phyloP scores from a whole-genome alignment of 495 filamentous ascomycete species.

The Astrothelium subdiscretum region DNA sequence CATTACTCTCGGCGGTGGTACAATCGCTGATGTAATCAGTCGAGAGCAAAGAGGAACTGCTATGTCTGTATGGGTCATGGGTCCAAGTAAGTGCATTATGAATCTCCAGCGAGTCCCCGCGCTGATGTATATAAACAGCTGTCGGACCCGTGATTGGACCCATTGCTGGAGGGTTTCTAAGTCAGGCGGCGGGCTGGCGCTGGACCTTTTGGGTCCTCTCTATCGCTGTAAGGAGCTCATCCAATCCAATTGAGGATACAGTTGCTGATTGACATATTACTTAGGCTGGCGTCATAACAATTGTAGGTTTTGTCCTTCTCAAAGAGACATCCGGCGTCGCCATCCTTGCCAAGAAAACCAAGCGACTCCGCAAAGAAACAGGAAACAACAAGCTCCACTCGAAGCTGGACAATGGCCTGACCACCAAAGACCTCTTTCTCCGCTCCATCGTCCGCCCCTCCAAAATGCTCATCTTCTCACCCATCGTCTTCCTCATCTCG shows the following conservation, averaged over 20 bases:
- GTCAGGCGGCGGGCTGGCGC: constrained; percentile 24
- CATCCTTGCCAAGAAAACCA: constrained; percentile 23
- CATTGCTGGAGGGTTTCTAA: constrained; percentile 33
- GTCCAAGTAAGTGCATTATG: constrained; percentile 18
- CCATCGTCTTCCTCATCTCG: constrained; percentile 54
- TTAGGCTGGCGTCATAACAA: constrained; percentile 16
- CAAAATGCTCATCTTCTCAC: constrained; percentile 41
- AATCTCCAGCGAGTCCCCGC: neutral
- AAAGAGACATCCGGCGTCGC: constrained; percentile 21
- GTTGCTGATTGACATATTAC: too few relatives aligned
- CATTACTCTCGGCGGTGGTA: constrained; percentile 36
- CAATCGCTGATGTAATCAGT: constrained; percentile 35
- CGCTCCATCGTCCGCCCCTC: constrained; percentile 39
- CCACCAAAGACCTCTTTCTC: constrained; percentile 26
- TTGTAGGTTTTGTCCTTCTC: constrained; percentile 16
- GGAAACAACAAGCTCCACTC: constrained; percentile 25
- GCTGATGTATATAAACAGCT: constrained; percentile 5
- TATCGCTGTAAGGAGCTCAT: constrained; percentile 18
- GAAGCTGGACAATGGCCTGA: constrained; percentile 22
- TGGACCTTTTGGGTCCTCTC: constrained; percentile 29
- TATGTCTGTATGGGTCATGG: constrained; percentile 38
- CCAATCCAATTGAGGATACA: too few relatives aligned
- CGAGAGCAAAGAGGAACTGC: constrained; percentile 33
- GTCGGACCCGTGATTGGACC: constrained; percentile 26
- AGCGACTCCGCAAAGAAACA: constrained; percentile 20